Evolutionary conservation across 805 yeast genomes (phyloP), one percentile per base, ranked within the genome.

Genomic region (Lipomyces mesembrius): DNA sequence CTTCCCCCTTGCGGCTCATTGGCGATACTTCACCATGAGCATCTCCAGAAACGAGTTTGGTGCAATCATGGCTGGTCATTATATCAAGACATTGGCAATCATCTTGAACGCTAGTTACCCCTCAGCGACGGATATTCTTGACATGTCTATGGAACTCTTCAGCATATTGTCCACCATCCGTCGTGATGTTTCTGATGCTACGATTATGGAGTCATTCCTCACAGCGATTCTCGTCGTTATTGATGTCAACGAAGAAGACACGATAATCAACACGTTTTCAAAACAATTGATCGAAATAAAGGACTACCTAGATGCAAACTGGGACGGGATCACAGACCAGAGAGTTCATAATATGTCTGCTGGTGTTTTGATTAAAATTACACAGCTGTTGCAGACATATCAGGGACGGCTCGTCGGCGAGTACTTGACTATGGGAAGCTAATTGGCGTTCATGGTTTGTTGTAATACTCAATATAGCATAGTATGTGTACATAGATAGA

Each of bases 71-170:
- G 79, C 81, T 46, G 81, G 85, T 0, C 93, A 89, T 74, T 88
- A 82, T 75, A 71, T 89, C 57, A 83, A 84, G 62, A 87, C 91
- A 0, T 73, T 89, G 62, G 81, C 86, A 0, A 73, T 89, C n/a
- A 71, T 89, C 2, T 74, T 88, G 25, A 85, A 85, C 62, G 79
- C 86, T 60, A 86, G 89, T 0, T 83, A 85, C 67, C 92, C 91
- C 0, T 78, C 85, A 1, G 77, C 85, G 0, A 69, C 77, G 0
- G 83, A 84, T 56, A 73, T 86, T 29, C 74, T 78, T 0, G 90
- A 85, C 49, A 88, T 90, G 91, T 79, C 84, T 1, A 74, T 77
- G 1, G 92, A 88, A 68, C 76, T 83, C 63, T 68, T 88, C 6
- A 70, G 75, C 0, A 74, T 85, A 9, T 9, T 63, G 9, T 58